Conservation (phyloP, 148 eudicot species). For the Amaranthus palmeri region DNA sequence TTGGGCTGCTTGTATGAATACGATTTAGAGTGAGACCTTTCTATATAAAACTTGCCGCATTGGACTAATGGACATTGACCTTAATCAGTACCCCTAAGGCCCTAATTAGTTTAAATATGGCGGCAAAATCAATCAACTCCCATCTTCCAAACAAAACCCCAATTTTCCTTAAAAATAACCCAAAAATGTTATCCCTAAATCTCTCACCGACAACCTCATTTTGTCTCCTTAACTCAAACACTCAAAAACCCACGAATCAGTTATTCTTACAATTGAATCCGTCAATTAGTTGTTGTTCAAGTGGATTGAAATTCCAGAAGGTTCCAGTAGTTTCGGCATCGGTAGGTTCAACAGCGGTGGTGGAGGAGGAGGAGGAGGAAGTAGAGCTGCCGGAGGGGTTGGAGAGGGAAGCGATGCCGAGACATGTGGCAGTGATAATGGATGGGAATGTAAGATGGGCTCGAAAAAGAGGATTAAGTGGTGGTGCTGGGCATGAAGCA, state of each 20-base stretch:
- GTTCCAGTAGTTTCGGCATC: neutral
- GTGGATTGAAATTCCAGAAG: neutral
- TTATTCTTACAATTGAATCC: neutral
- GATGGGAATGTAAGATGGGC: constrained; percentile 89
- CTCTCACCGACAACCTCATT: constrained; percentile 9
- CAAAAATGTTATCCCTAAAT: constrained; percentile 24
- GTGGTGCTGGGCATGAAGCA: constrained; percentile 50
- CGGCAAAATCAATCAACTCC: constrained; percentile 20
- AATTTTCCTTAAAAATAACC: neutral
- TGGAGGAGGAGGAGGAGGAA: constrained; percentile 6
- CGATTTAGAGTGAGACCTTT: too few species aligned
- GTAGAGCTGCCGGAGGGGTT: constrained; percentile 43
- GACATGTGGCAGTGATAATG: constrained; percentile 71
- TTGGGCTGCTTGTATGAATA: too few species aligned
- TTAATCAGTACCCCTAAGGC: neutral
- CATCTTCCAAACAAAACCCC: neutral
- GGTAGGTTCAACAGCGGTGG: neutral
- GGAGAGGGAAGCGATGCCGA: constrained; percentile 50
- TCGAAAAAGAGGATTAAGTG: constrained; percentile 39
- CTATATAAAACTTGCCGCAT: neutral
- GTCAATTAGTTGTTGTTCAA: neutral
- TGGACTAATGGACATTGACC: too few species aligned
- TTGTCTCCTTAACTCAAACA: constrained; percentile 11
- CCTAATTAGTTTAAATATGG: constrained; percentile 12
- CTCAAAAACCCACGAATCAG: constrained; percentile 1